Conservation (phyloP, 2,329 filamentous ascomycete genomes). For the Reticulascus tulasneorum region DNA sequence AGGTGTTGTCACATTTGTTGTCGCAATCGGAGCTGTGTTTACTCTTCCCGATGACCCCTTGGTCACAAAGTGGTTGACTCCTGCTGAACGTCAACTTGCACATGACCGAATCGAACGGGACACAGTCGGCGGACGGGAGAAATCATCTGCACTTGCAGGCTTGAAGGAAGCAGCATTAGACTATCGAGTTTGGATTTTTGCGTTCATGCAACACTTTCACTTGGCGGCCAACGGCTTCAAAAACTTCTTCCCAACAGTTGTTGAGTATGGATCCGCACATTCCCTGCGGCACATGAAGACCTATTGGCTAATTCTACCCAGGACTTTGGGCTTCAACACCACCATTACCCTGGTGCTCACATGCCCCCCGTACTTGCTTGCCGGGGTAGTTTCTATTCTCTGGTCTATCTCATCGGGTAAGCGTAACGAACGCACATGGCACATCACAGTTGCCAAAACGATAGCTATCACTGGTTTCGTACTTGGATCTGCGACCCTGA, state of each 20-base stretch:
- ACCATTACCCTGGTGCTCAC: conserved; percentile 41
- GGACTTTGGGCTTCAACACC: conserved; percentile 33
- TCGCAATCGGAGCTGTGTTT: conserved; percentile 10
- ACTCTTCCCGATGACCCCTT: conserved; percentile 25
- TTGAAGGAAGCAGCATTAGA: conserved; percentile 37
- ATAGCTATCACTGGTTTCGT: conserved; percentile 12
- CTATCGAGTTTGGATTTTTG: conserved; percentile 40
- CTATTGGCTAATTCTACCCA: too few relatives aligned
- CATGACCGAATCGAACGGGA: conserved; percentile 30
- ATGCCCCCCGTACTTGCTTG: conserved; percentile 37
- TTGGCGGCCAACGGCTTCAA: conserved; percentile 24
- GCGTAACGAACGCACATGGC: conserved; percentile 11
- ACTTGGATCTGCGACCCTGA: conserved; percentile 24
- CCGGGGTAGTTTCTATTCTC: conserved; percentile 32
- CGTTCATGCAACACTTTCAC: conserved; percentile 44
- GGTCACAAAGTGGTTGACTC: conserved; percentile 29
- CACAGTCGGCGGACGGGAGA: conserved; percentile 20
- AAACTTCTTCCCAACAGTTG: conserved; percentile 22
- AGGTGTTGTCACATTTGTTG: conserved; percentile 35
- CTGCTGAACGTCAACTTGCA: conserved; percentile 35
- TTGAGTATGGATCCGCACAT: too few relatives aligned
- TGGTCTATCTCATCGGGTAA: conserved; percentile 21
- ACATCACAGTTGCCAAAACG: conserved; percentile 9
- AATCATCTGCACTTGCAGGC: conserved; percentile 29
- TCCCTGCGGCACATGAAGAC: too few relatives aligned